These are phyloP conservation scores for Rhinocladiella mackenziei DNA, from an alignment of 2,329 filamentous ascomycete genomes.

Conservation along the genomic window DNA sequence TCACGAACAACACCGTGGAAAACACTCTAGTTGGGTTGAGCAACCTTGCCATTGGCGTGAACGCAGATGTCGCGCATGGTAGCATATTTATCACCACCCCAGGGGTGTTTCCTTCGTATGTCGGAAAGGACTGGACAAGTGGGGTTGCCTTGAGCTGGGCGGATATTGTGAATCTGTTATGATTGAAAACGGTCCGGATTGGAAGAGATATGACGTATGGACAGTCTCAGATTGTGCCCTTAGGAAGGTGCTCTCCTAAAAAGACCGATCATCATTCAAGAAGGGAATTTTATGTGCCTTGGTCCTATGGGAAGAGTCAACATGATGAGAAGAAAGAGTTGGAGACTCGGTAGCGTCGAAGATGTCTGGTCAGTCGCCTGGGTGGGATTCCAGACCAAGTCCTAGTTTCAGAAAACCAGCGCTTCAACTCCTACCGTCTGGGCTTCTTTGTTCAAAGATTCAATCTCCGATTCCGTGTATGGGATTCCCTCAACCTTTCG, in stretches of 20 bases:
- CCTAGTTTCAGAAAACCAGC: not conserved
- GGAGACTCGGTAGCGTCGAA: no score
- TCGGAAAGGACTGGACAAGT: not conserved
- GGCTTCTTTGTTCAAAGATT: constrained; percentile 50
- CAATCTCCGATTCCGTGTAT: constrained; percentile 47
- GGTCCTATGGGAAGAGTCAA: no score
- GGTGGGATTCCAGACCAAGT: no score
- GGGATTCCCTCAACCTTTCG: constrained; percentile 45
- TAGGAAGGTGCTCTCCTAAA: no score
- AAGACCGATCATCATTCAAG: no score
- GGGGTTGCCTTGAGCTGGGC: not conserved
- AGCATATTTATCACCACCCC: not conserved
- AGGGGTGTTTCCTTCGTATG: not conserved
- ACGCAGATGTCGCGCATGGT: not conserved
- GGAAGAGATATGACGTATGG: no score
- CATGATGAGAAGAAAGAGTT: no score
- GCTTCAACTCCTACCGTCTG: constrained; percentile 37
- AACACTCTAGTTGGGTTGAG: not conserved
- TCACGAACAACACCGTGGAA: not conserved
- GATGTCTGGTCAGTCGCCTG: no score
- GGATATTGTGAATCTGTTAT: not conserved
- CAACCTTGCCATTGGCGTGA: not conserved
- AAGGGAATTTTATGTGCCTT: no score
- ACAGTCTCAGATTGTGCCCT: no score
- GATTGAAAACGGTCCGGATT: not conserved